Conservation (phyloP, 495 filamentous ascomycete genomes). For the Penicillium roqueforti region DNA sequence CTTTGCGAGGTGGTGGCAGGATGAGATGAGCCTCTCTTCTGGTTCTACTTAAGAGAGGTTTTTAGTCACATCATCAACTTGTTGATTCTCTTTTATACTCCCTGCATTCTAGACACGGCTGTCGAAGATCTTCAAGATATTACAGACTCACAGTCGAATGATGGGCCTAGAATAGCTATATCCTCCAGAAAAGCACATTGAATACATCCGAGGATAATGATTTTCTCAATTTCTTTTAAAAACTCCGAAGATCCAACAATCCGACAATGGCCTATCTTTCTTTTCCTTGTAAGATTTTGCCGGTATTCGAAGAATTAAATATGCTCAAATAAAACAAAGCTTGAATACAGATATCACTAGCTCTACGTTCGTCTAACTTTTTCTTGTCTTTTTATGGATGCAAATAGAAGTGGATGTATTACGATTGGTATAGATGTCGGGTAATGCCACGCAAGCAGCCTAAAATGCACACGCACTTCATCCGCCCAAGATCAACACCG, state of each 20-base stretch:
- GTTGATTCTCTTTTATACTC: not conserved
- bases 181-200: too few relatives aligned
- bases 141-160: too few relatives aligned
- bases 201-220: too few relatives aligned
- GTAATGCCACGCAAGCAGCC: constrained; percentile 22
- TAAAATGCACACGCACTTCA: constrained; percentile 35
- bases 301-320: not conserved
- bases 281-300: not conserved
- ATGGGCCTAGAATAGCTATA: too few relatives aligned
- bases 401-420: not conserved
- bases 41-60: not conserved
- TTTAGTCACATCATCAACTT: not conserved
- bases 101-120: not conserved
- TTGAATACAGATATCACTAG: not conserved
- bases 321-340: not conserved
- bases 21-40: constrained; percentile 47
- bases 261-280: not conserved
- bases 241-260: too few relatives aligned
- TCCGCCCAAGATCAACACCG: constrained; percentile 28
- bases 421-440: not conserved
- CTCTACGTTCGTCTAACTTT: not conserved
- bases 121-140: not conserved
- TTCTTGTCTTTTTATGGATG: not conserved
- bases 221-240: too few relatives aligned
- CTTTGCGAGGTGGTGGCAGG: constrained; percentile 70